Conservation (phyloP, 495 filamentous ascomycete species). For the Bacidia rubella region DNA sequence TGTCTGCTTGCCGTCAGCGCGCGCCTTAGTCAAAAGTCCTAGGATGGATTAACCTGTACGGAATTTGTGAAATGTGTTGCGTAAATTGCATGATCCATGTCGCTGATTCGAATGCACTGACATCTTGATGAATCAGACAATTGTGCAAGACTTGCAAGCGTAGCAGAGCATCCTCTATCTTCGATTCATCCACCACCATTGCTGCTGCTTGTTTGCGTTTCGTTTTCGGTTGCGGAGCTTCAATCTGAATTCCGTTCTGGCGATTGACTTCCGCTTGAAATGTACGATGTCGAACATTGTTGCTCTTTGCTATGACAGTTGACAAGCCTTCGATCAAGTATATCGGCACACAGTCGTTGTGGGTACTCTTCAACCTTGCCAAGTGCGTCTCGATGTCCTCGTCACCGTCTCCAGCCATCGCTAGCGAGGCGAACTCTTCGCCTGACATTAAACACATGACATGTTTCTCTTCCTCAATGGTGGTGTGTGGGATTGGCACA, state of each 20-base stretch:
- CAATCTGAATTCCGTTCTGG: neutral
- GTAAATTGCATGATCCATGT: slow-evolving; percentile 72
- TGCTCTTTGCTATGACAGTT: slow-evolving; percentile 56
- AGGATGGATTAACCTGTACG: slow-evolving; percentile 39
- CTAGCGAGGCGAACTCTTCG: slow-evolving; percentile 49
- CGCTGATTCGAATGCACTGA: slow-evolving; percentile 46
- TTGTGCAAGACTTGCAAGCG: slow-evolving; percentile 54
- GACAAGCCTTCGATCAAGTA: slow-evolving; percentile 67
- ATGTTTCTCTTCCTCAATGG: slow-evolving; percentile 50
- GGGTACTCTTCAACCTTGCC: slow-evolving; percentile 37
- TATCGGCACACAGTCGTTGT: slow-evolving; percentile 42
- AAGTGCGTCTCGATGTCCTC: slow-evolving; percentile 48
- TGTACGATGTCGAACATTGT: slow-evolving; percentile 49
- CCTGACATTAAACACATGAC: slow-evolving; percentile 53
- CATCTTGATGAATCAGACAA: slow-evolving; percentile 63
- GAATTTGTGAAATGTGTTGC: slow-evolving; percentile 64
- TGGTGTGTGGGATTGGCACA: slow-evolving; percentile 44
- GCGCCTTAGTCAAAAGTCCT: slow-evolving; percentile 16
- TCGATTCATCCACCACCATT: slow-evolving; percentile 47
- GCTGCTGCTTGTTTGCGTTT: slow-evolving; percentile 5
- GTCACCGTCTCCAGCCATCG: slow-evolving; percentile 21
- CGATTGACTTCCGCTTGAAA: slow-evolving; percentile 46
- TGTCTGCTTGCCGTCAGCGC: slow-evolving; percentile 14
- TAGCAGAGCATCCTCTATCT: slow-evolving; percentile 61
- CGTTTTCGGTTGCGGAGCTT: neutral